Base-by-base conservation (phyloP, 495 filamentous ascomycete species). In the Clohesyomyces aquaticus region DNA sequence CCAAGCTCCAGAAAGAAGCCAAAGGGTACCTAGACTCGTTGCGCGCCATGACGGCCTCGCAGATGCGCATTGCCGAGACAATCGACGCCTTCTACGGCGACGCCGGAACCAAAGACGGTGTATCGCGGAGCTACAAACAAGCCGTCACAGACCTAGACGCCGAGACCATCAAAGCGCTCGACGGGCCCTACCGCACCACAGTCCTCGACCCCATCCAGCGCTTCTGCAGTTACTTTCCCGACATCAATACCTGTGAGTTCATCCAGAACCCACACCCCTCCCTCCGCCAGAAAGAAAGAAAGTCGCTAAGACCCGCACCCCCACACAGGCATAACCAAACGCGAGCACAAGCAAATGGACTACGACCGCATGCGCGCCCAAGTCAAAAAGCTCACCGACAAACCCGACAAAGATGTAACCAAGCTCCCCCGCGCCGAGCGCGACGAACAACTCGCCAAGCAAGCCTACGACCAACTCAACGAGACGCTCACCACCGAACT, bases 31-130 rank as follows among this genome's bases (percentile, higher is more conserved):
- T 98, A 41, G 94, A 98, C 77, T 94, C 91, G 27, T 79, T 98
- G 64, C 85, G 94, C 85, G 94, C 94, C 38, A 98, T 98, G 94
- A 98, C 94, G 26, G 93, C 94, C 1, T 97, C 93, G 35, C 94
- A 98, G 74, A 98, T 98, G 94, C 89, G 95, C 63, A 98, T 98
- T 73, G 94, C 94, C 42, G 94, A 98, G 75, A 98, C 94, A 11
- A 98, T 98, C 76, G 94, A 98, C 74, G 95, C 94, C 16, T 98
- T 98, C 77, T 98, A 98, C 78, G 94, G 94, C 26, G 94, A 98
- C 63, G 90, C 93, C 0, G 95, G 95, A 28, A 89, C 95, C 38
- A 88, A 87, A 64, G 94, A 98, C 72, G 94, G 94, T 27, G 94
- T 98, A 54, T 93, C 88, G 77, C 81, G 93, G 68, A 93, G 90